Base-by-base conservation (phyloP, 305 asterid species). In the Solanum hybrid region DNA sequence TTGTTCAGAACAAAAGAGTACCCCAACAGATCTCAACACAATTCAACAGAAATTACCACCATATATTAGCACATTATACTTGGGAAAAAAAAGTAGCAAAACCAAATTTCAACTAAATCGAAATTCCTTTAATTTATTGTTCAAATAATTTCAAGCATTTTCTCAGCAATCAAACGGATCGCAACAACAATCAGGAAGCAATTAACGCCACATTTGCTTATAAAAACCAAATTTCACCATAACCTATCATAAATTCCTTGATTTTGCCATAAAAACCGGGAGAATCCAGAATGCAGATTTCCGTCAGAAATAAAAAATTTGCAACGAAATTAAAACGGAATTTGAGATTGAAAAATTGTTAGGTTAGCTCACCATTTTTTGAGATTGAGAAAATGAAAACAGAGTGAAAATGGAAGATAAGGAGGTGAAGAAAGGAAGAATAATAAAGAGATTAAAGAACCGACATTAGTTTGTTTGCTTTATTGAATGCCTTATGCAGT, bases 401-500 rank as follows among this genome's bases (percentile, higher is more conserved):
- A 51, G 19, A 51, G 26, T 29, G 35, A 51, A 26, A 32, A 73
- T 76, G 45, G 13, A 56, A 40, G 42, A 36, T n/a, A 64, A 75
- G 26, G 37, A 60, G 35, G 31, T 75, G 32, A 77, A 77, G 69
- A 40, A 81, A 81, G 71, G 86, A 82, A 82, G 72, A 31, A 40
- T 40, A 15, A 81, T 78, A 15, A 81, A 27, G 69, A 24, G 64
- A 38, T 24, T 37, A 80, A 81, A 81, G 89, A 88, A 77, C 89
- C 89, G 86, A 88, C 89, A 88, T 88, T 80, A 40, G 69, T 12
- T 79, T 35, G 36, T n/a, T 88, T 22, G 51, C 89, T 78, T 77
- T 88, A 32, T 42, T 38, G 88, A 86, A 86, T 24, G 89, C 71
- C 82, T 15, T 56, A n/a, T 38, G 75, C 86, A 42, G 75, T 72